Percentiles rank a stretch among this genome's conserved stretches.
phyloP scores from a whole-genome alignment of 352 stramenopile genomes.

The Globisporangium radiosum region DNA sequence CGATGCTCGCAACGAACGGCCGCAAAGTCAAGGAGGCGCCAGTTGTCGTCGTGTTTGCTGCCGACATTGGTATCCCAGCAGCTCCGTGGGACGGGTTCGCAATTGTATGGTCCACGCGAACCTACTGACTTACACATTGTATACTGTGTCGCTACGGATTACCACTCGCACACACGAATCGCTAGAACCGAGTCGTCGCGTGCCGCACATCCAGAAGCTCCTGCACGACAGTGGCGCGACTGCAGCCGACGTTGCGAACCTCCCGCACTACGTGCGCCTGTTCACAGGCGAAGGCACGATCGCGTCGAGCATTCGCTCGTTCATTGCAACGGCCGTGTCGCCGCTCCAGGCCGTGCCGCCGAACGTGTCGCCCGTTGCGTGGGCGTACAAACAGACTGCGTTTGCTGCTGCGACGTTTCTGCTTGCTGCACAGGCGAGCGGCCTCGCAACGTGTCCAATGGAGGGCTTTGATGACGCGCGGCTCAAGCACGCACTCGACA shows the following conservation, averaged over 20 bases:
- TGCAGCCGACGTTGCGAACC: constrained; percentile 38
- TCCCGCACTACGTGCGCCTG: constrained; percentile 55
- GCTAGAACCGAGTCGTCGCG: constrained; percentile 62
- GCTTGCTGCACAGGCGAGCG: constrained; percentile 60
- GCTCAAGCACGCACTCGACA: constrained; percentile 56
- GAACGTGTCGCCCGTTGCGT: constrained; percentile 61
- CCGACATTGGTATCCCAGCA: constrained; percentile 40
- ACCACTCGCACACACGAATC: neutral
- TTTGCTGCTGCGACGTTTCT: constrained; percentile 71
- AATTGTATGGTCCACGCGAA: neutral
- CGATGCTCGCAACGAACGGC: constrained; percentile 75
- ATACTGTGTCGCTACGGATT: neutral
- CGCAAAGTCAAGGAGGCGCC: constrained; percentile 73
- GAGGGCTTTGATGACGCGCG: constrained; percentile 73
- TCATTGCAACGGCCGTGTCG: constrained; percentile 57
- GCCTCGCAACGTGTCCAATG: constrained; percentile 68
- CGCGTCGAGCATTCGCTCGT: constrained; percentile 38
- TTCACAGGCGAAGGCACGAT: constrained; percentile 69
- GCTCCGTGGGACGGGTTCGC: too few relatives aligned
- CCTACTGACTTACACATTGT: neutral
- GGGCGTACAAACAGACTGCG: constrained; percentile 76
- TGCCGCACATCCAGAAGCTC: constrained; percentile 65
- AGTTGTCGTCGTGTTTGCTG: constrained; percentile 73
- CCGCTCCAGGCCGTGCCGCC: constrained; percentile 54
- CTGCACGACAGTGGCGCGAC: constrained; percentile 47